Evolutionary conservation across 495 filamentous ascomycete species (phyloP), one percentile per base, ranked within the genome.

Genomic region (Podospora comata): DNA sequence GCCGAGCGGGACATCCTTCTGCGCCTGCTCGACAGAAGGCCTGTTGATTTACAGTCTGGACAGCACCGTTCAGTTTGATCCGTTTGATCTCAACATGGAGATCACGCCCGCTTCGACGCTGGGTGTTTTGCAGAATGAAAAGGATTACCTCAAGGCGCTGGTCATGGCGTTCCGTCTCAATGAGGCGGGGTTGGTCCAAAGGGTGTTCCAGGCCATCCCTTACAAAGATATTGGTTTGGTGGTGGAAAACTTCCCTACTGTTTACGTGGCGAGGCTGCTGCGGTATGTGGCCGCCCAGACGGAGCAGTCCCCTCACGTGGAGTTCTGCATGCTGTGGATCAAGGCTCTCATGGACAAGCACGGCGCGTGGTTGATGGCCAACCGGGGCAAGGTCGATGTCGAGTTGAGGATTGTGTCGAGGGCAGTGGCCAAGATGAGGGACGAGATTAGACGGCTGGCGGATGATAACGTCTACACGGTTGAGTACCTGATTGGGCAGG

Each of bases 91-190:
- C 5, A 94, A 97, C 73, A 90, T 98, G 71, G 88, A 90, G 56
- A 90, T 98, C 68, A 99, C 95, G 5, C 93, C 93, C 0, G 88
- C 89, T 2, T 90, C 85, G 34, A 97, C 92, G 3, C 80, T 97
- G 1, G 83, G 87, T 11, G 89, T 91, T 9, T 83, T 97, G n/a
- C 76, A 84, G 56, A 84, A 88, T 57, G 87, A 94, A 63, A 85
- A 85, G 71, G 91, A 96, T 54, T 97, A 90, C 79, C 84, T 97
- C 44, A 96, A 93, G 79, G 95, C 95, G 1, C 81, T 99, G 2
- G 89, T 97, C 66, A 97, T 98, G 94, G 91, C 94, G 0, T 98
- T 99, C 84, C 91, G 95, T 0, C 85, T 99, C 54, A 97, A 96
- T 79, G 89, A 94, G 73, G 82, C 84, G 2, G 84, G 85, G 61